Base-by-base conservation (phyloP, 306 rosid species). In the Dryas drummondii region DNA sequence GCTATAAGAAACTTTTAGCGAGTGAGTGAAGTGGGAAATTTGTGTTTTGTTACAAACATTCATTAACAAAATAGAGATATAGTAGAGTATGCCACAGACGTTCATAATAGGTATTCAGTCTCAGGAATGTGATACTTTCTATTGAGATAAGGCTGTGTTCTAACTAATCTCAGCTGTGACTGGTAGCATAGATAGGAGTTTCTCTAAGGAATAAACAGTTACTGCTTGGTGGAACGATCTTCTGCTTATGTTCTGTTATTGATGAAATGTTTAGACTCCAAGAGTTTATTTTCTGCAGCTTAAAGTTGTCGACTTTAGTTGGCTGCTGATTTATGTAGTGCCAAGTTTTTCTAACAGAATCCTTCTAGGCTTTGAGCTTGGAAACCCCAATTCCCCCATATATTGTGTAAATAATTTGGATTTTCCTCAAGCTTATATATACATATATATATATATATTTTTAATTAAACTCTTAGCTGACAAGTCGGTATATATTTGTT, bases 151-250 rank as follows among this genome's bases (percentile, higher is more conserved):
- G 32, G 63, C 32, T 16, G 4, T 70, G 62, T 70, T 53, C 37
- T 12, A n/a, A 70, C 74, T 3, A 14, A 40, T 53, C 37, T 70
- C 12, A 53, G 50, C 26, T 70, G 74, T 16, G 52, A 41, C 74
- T 10, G 58, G 50, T 42, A 41, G 52, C 42, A 12, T 54, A 4
- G 5, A 9, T 53, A 19, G 61, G 61, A 53, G 41, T 54, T 70
- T 41, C 32, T 10, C 48, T 3, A 42, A 32, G 32, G 60, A 9
- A 71, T 55, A 44, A 42, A 11, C 19, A 5, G 17, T 70, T 17
- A 41, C 63, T 70, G 14, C 49, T 70, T 45, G 40, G 55, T 54
- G 16, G 16, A 41, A 54, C 19, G 58, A 6, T 10, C 40, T 41
- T 7, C 32, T 71, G 13, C 50, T 71, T 63, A 4, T 9, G 14